Conservation (phyloP, 2,329 filamentous ascomycete species). For the Pseudocercospora vitis region DNA sequence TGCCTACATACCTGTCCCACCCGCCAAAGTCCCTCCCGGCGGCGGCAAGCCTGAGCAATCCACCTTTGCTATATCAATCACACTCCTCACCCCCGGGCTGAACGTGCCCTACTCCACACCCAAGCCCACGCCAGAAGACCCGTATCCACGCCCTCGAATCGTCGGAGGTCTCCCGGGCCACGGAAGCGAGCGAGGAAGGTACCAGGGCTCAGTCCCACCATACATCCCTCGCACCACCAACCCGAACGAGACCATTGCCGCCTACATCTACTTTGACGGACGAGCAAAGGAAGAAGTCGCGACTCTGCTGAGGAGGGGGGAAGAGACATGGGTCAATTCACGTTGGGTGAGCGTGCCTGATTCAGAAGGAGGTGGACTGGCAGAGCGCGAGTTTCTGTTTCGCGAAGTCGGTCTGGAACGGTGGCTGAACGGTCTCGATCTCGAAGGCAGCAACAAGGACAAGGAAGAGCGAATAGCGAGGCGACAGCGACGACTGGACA, state of each 20-base stretch:
- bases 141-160: slow-evolving; percentile 76
- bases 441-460: slow-evolving; percentile 73
- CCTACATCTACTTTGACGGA: slow-evolving; percentile 98
- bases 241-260: slow-evolving; percentile 94
- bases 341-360: slow-evolving; percentile 94
- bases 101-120: slow-evolving; percentile 91
- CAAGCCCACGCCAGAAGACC: slow-evolving; percentile 72
- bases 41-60: slow-evolving; percentile 82
- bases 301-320: slow-evolving; percentile 83
- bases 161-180: slow-evolving; percentile 69
- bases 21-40: slow-evolving; percentile 70
- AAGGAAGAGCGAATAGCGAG: slow-evolving; percentile 75
- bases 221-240: slow-evolving; percentile 92
- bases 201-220: slow-evolving; percentile 64
- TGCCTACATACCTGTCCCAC: slow-evolving; percentile 93
- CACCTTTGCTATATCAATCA: slow-evolving; percentile 97
- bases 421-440: slow-evolving; percentile 93
- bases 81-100: slow-evolving; percentile 82
- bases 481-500: slow-evolving; percentile 64
- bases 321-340: slow-evolving; percentile 99
- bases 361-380: slow-evolving; percentile 86
- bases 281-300: slow-evolving; percentile 94
- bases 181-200: slow-evolving; percentile 53
- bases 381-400: slow-evolving; percentile 95
- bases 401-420: slow-evolving; percentile 93